Base-by-base conservation (phyloP, 2,329 filamentous ascomycete genomes). In the Cladosporium austrohemisphaericum region DNA sequence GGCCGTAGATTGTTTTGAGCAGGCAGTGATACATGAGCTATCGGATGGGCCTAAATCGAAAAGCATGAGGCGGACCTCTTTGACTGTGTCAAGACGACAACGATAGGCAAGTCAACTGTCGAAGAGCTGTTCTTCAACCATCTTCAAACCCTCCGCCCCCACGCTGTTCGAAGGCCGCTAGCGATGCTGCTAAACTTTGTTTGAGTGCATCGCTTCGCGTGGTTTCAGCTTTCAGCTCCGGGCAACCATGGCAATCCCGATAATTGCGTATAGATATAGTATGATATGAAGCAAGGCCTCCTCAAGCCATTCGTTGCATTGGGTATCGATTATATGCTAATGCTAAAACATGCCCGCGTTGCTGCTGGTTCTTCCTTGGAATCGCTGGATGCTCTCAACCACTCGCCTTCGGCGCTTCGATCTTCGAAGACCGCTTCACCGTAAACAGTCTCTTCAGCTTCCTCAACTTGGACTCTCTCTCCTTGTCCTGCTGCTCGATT, bases 401-500 rank as follows among this genome's bases (percentile, higher is more conserved):
- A 29, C 33, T 38, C 11, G 44, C n/a, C 25, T 38, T 31, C 2
- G 33, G 13, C 6, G 25, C 26, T 19, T 26, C 40, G 11, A 51
- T 41, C 23, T 56, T 58, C 13, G 57, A 52, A 22, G 53, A 54
- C 2, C 60, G 38, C 54, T 65, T 67, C 41, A 66, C 61, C 7
- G 55, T 64, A 52, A 68, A 61, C 26, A 66, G 54, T 25, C 56
- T 65, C 55, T 66, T 68, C 51, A 68, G 41, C 50, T 60, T 63
- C 46, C 55, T 52, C 44, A 68, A 29, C 36, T 58, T 59, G 8
- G 63, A 62, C 37, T 65, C 58, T 23, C 65, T 57, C 52, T 66
- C 66, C 49, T 63, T 63, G 41, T 68, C 66, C 44, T 59, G 56
- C 33, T 50, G 46, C 26, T 52, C 59, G 11, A 65, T 56, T 41